Evolutionary conservation across 192 early-diverging fungal species (phyloP).

Genomic region (Coemansia biformis): DNA sequence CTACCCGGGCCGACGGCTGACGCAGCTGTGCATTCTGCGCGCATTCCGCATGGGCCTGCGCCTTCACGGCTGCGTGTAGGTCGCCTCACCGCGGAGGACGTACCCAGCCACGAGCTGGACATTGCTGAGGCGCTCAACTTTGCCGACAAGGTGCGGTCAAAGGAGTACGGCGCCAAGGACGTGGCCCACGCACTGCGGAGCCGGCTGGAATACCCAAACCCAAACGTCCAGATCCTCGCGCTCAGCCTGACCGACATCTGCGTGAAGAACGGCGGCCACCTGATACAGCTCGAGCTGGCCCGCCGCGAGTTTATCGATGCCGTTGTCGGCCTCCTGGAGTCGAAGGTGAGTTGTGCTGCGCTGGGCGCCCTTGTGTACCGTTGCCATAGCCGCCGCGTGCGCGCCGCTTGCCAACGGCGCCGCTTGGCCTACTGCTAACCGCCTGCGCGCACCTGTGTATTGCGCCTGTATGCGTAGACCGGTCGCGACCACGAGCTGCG

Average conservation of each 20-base stretch:
- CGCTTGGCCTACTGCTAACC: no score
- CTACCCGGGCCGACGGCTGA: no score
- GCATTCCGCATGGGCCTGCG: no score
- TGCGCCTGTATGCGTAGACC: constrained; percentile 17
- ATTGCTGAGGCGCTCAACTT: constrained; percentile 80
- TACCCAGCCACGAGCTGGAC: constrained; percentile 83
- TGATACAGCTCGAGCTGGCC: constrained; percentile 82
- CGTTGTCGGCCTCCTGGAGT: constrained; percentile 56
- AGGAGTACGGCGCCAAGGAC: constrained; percentile 69
- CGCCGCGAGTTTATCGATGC: constrained; percentile 87
- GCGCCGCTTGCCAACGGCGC: no score
- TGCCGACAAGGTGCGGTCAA: constrained; percentile 87
- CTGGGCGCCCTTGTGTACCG: no score
- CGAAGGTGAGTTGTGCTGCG: constrained; percentile 50
- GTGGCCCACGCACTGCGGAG: constrained; percentile 70
- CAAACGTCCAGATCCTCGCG: constrained; percentile 87
- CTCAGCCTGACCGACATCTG: constrained; percentile 87
- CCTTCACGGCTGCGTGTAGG: constrained; percentile 54
- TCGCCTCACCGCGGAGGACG: constrained; percentile 83
- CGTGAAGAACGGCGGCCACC: constrained; percentile 89
- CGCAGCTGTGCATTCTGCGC: no score
- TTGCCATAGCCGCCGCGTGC: no score
- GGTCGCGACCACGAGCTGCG: constrained; percentile 70
- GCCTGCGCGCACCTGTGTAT: no score
- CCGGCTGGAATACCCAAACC: constrained; percentile 81